phyloP scores from a whole-genome alignment of 805 yeast genomes.

The Tetrapisispora taiwanensis region DNA sequence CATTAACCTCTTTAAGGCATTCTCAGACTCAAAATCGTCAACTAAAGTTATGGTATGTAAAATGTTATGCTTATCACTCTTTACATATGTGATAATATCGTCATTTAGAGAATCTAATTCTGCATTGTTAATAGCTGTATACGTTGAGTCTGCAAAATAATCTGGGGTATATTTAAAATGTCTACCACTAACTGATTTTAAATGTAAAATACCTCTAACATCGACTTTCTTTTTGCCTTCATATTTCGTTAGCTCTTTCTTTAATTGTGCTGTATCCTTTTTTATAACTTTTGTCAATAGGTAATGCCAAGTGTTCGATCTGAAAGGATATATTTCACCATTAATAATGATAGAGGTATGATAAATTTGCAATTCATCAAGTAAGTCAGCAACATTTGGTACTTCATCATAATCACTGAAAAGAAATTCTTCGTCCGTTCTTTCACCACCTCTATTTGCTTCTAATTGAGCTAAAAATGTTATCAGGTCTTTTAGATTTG shows the following conservation, averaged over 20 bases:
- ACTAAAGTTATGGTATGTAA: conserved; percentile 41
- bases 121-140: conserved; percentile 21
- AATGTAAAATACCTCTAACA: conserved; percentile 24
- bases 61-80: conserved; percentile 15
- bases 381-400: conserved; percentile 21
- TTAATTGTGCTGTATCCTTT: conserved; percentile 38
- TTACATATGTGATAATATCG: conserved; percentile 16
- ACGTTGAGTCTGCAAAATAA: conserved; percentile 25
- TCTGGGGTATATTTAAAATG: conserved; percentile 45
- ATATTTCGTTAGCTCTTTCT: conserved; percentile 12
- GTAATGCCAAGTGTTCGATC: conserved; percentile 43
- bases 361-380: conserved; percentile 32
- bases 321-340: conserved; percentile 55
- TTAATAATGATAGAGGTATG: conserved; percentile 53
- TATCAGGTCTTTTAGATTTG: conserved; percentile 8
- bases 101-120: conserved; percentile 12
- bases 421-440: neutral
- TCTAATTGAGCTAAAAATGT: conserved; percentile 14
- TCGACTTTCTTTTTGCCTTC: conserved; percentile 7
- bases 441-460: conserved; percentile 5
- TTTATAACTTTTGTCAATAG: conserved; percentile 42
- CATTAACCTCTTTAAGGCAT: conserved; percentile 38
- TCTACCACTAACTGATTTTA: conserved; percentile 31
- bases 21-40: conserved; percentile 41
- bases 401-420: conserved; percentile 7